Base-by-base conservation (phyloP, 345 rosid species). In the Chamaenerion angustifolium region DNA sequence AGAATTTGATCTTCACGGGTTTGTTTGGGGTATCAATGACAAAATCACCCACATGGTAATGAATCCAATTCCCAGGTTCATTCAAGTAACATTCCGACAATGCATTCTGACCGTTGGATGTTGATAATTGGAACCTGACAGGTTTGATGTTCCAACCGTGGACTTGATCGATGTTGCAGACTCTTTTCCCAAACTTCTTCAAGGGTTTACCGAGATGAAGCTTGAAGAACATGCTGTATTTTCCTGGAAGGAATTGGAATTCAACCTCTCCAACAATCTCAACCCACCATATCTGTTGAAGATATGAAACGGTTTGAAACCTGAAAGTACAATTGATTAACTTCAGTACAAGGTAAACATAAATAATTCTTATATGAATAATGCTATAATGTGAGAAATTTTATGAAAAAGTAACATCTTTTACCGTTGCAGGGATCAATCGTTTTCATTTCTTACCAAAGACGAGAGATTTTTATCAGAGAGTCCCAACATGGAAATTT, bases 261-360 rank as follows among this genome's bases (percentile, higher is more conserved):
- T 65, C 88, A 6, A 82, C 43, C 49, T 79, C 76, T 31, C 98
- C 98, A 14, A 71, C 78, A 12, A 73, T 82, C 71, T 92, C 96
- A 43, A 80, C 78, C 98, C 98, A 92, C 98, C 98, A 87, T 23
- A 82, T 79, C 74, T 92, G 96, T 63, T 89, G 83, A 43, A 92
- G 96, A 71, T 82, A 92, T 59, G 93, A 88, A 50, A 82, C 72
- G 13, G 83, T 67, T 10, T 65, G 59, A 58, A 87, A 92, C 62
- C 96, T 82, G 56, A 23, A 27, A 43, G 16, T 16, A 0, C 7
- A 10, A 19, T 49, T 19, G 27, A 2, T 23, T 23, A 23, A 23
- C 27, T 23, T 23, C 27, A 23, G 2, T 23, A 23, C 27, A 23
- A n/a, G n/a, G n/a, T n/a, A n/a, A n/a, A n/a, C n/a, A n/a, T n/a